A percentile compares a stretch with the other conserved stretches of the same genome.
Evolutionary conservation across 208 protist genomes (phyloP).

Genomic region (Crithidia sp.): DNA sequence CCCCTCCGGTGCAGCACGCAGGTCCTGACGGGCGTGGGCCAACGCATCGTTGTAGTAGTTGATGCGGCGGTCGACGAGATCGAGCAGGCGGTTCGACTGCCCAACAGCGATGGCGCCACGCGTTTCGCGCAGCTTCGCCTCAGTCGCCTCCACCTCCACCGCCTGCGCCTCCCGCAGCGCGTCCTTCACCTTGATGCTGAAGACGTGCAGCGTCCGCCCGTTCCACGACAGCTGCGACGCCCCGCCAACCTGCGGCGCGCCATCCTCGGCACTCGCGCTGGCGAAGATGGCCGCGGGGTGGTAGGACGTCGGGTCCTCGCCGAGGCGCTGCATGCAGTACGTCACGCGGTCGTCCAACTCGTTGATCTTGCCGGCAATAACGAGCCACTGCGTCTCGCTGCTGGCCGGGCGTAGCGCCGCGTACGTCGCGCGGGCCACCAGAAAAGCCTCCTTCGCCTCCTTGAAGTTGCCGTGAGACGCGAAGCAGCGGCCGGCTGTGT

Average conservation of each 20-base stretch:
- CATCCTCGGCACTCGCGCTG: constrained; percentile 6
- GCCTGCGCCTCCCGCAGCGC: constrained; percentile 73
- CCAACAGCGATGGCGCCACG: constrained; percentile 57
- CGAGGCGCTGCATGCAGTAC: constrained; percentile 85
- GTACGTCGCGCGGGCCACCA: constrained; percentile 60
- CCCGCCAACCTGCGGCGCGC: constrained; percentile 10
- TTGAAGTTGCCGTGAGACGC: constrained; percentile 55
- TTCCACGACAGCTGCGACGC: constrained; percentile 72
- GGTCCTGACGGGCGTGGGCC: constrained; percentile 73
- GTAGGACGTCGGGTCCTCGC: constrained; percentile 64
- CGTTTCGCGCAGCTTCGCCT: constrained; percentile 53
- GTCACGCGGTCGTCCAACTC: constrained; percentile 86
- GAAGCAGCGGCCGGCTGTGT: constrained; percentile 57
- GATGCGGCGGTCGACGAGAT: constrained; percentile 83
- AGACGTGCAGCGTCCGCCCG: constrained; percentile 61
- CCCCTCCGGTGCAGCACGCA: constrained; percentile 56
- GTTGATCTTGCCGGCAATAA: constrained; percentile 66
- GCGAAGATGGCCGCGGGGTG: constrained; percentile 26
- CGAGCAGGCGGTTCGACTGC: constrained; percentile 72
- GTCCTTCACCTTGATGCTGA: constrained; percentile 81
- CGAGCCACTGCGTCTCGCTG: constrained; percentile 38
- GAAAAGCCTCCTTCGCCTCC: constrained; percentile 66
- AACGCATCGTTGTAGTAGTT: constrained; percentile 86
- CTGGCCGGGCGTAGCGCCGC: constrained; percentile 32
- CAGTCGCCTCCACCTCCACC: constrained; percentile 55